Evolutionary conservation across 768 basidiomycete species (phyloP).

Genomic region (Lactarius quietus): DNA sequence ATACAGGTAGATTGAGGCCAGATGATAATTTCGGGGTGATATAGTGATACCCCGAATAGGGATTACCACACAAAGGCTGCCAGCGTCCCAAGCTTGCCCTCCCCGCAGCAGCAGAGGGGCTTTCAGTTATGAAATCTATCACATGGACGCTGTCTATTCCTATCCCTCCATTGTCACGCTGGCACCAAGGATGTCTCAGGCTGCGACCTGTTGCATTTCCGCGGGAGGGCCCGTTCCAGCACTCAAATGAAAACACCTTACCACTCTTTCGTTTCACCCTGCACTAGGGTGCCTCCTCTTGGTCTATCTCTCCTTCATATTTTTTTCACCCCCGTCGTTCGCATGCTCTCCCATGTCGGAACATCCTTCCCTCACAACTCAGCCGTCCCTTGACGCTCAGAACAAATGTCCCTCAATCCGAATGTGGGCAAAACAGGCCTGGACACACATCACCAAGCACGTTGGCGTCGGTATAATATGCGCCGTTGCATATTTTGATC

Average conservation of each 20-base stretch:
- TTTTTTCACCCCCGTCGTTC: not conserved
- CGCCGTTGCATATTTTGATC: constrained; percentile 86
- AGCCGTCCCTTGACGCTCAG: constrained; percentile 1
- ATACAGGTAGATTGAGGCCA: too few species aligned
- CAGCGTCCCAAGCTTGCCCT: not conserved
- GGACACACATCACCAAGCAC: constrained; percentile 55
- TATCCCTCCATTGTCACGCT: not conserved
- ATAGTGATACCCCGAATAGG: not conserved
- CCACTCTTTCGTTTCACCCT: constrained; percentile 25
- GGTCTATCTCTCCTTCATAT: too few species aligned
- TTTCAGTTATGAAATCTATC: not conserved
- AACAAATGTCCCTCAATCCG: not conserved
- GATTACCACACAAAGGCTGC: not conserved
- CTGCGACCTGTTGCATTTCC: not conserved
- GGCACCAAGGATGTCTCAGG: not conserved
- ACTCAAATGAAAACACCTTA: not conserved
- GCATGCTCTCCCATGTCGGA: constrained; percentile 24
- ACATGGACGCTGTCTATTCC: not conserved
- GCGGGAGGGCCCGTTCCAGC: not conserved
- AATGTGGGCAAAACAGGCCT: constrained; percentile 21
- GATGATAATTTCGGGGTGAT: not conserved
- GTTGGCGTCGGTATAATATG: constrained; percentile 84
- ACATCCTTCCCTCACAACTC: not conserved
- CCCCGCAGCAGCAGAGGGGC: not conserved
- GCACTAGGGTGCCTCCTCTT: constrained; percentile 7